Evolutionary conservation across 2,329 filamentous ascomycete species (phyloP).

Genomic region (Colletotrichum karsti): DNA sequence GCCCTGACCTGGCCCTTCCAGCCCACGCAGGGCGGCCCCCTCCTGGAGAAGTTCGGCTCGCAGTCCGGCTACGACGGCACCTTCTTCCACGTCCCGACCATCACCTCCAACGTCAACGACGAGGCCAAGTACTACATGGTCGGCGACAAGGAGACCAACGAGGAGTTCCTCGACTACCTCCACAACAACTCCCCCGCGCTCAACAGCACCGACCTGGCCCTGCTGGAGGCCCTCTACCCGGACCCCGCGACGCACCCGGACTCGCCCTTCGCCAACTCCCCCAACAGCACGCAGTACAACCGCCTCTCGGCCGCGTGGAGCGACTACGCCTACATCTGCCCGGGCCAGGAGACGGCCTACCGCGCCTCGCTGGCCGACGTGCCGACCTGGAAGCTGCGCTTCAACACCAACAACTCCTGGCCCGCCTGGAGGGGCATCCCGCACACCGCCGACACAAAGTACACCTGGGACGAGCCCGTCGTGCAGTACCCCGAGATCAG

Average conservation of each 20-base stretch:
- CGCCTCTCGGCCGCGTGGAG: conserved; percentile 52
- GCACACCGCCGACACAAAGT: conserved; percentile 44
- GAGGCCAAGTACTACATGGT: conserved; percentile 44
- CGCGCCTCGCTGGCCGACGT: conserved; percentile 72
- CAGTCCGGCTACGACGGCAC: conserved; percentile 45
- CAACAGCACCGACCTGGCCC: conserved; percentile 37
- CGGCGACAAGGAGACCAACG: conserved; percentile 42
- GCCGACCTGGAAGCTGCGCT: conserved; percentile 80
- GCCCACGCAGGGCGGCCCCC: conserved; percentile 51
- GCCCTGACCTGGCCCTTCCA: conserved; percentile 66
- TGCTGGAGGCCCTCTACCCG: conserved; percentile 42
- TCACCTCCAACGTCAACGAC: conserved; percentile 46
- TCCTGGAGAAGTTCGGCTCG: conserved; percentile 56
- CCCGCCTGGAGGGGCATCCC: conserved; percentile 68
- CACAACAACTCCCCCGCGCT: conserved; percentile 42
- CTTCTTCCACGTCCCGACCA: conserved; percentile 45
- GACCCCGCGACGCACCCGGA: conserved; percentile 41
- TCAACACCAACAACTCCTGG: conserved; percentile 72
- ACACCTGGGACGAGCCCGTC: conserved; percentile 45
- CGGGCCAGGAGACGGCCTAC: conserved; percentile 56
- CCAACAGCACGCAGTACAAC: conserved; percentile 52
- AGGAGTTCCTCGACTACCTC: conserved; percentile 45
- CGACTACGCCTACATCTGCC: conserved; percentile 54
- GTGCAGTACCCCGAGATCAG: conserved; percentile 46
- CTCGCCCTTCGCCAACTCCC: conserved; percentile 45